Percentiles rank a stretch among this genome's conserved stretches.
These are phyloP conservation scores for Metschnikowia lochheadii DNA, from an alignment of 805 yeast species.

Conservation along the genomic window DNA sequence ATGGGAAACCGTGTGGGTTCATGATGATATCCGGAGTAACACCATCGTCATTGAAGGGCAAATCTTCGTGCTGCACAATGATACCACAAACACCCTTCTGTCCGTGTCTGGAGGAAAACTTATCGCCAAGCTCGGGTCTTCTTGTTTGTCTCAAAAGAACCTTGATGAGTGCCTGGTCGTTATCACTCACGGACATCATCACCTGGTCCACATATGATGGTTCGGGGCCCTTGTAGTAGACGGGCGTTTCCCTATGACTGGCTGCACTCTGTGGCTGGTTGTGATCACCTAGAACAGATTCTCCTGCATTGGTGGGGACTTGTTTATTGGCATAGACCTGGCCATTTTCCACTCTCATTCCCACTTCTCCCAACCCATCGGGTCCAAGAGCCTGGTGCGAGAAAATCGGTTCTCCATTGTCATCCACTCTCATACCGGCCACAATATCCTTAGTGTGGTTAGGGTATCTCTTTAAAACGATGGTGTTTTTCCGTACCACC, in stretches of 20 bases:
- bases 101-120: conserved; percentile 88
- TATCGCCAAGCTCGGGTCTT: conserved; percentile 96
- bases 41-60: conserved; percentile 94
- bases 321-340: conserved; percentile 92
- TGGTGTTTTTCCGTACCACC: conserved; percentile 86
- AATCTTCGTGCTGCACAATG: conserved; percentile 93
- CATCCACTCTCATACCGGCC: conserved; percentile 87
- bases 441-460: conserved; percentile 90
- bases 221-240: conserved; percentile 90
- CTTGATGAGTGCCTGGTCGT: conserved; percentile 90
- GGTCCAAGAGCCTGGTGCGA: conserved; percentile 86
- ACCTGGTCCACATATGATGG: conserved; percentile 95
- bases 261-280: conserved; percentile 42
- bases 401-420: conserved; percentile 73
- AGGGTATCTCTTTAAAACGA: conserved; percentile 84
- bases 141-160: conserved; percentile 91
- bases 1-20: conserved; percentile 99
- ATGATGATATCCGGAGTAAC: conserved; percentile 91
- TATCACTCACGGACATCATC: conserved; percentile 93
- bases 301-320: conserved; percentile 83
- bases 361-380: conserved; percentile 96
- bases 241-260: conserved; percentile 83
- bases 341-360: conserved; percentile 84
- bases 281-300: conserved; percentile 46
- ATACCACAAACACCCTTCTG: conserved; percentile 99